Percentiles rank a stretch among this genome's conserved stretches.
Conservation (phyloP, 805 yeast species). For the Sugiyamaella lignohabitans region DNA sequence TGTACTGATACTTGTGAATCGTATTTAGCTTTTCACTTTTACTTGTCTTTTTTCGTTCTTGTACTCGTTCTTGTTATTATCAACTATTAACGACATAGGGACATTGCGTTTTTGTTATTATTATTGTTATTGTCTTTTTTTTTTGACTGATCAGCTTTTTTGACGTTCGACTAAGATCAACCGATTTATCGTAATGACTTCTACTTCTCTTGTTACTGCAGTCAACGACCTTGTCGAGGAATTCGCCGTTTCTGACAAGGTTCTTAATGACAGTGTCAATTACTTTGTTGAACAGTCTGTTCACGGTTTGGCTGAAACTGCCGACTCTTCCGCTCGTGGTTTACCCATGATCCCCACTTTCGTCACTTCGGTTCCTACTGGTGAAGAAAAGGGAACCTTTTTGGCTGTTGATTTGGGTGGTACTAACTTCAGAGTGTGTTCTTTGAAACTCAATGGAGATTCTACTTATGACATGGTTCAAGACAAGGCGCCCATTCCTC, state of each 20-base stretch:
- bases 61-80: too few relatives aligned
- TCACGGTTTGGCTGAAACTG: slow-evolving; percentile 25
- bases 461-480: slow-evolving; percentile 76
- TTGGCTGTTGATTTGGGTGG: slow-evolving; percentile 96
- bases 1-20: too few relatives aligned
- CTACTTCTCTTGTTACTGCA: background rate
- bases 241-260: slow-evolving; percentile 20
- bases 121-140: too few relatives aligned
- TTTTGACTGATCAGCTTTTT: too few relatives aligned
- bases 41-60: too few relatives aligned
- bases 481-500: slow-evolving; percentile 71
- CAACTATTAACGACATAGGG: too few relatives aligned
- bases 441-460: slow-evolving; percentile 54
- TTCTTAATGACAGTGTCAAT: slow-evolving; percentile 21
- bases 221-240: slow-evolving; percentile 18
- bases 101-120: too few relatives aligned
- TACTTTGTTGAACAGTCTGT: slow-evolving; percentile 25
- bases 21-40: too few relatives aligned
- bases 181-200: too few relatives aligned
- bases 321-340: slow-evolving; percentile 23
- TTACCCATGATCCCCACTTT: slow-evolving; percentile 81
- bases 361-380: slow-evolving; percentile 79
- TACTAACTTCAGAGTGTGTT: slow-evolving; percentile 91
- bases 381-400: slow-evolving; percentile 73
- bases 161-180: too few relatives aligned